Base-by-base conservation (phyloP, 2,329 filamentous ascomycete species). In the Triangularia verruculosa region DNA sequence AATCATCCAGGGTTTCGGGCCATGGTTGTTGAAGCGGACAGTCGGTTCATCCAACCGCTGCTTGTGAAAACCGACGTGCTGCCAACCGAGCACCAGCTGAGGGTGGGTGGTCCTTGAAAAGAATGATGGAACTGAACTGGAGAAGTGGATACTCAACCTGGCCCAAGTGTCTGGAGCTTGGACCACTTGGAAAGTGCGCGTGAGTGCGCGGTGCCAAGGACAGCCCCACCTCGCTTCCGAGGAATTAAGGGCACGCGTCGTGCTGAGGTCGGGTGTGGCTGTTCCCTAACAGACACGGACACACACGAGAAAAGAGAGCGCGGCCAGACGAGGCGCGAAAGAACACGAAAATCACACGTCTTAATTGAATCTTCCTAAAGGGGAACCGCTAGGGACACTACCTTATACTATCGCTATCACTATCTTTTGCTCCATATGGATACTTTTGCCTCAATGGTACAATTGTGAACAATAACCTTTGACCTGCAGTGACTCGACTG, bases 341-440 rank as follows among this genome's bases (percentile, higher is more conserved):
- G 59, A 69, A 70, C 69, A 71, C 69, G 69, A 71, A 71, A 71
- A 64, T 65, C 66, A 65, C 69, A 71, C 69, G 69, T 68, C 68
- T 57, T 68, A 71, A 69, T 72, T 70, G 68, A 22, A 65, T 62
- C 28, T 65, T 54, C 64, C 66, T 13, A 63, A 67, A 53, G 20
- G 57, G 65, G 63, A 54, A 24, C 24, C 17, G 28, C 22, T n/a
- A n/a, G n/a, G n/a, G n/a, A n/a, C n/a, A n/a, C n/a, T n/a, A n/a
- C n/a, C n/a, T 13, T 43, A 52, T 51, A 25, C 28, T 58, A n/a
- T n/a, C n/a, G 17, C 6, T 24, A 22, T 27, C 51, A 27, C 51
- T 28, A 54, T 27, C 39, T 43, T n/a, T 43, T 43, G 34, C 34
- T 43, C 39, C 39, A 43, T 43, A 43, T 17, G n/a, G n/a, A n/a